Conservation (phyloP, 1,284 basidiomycete species). For the Microstroma glucosiphilum region DNA sequence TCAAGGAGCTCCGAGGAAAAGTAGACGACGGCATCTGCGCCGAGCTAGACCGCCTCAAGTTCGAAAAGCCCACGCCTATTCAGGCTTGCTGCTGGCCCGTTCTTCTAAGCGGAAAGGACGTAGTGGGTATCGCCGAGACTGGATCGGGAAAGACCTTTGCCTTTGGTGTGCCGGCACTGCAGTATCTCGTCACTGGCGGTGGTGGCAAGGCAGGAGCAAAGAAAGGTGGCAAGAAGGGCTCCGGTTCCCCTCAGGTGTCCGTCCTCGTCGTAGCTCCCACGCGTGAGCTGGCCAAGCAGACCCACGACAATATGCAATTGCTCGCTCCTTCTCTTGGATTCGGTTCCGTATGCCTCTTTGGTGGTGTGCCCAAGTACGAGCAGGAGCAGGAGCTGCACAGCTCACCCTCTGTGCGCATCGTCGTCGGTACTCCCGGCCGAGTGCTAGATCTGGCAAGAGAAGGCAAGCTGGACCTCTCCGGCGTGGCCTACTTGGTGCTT, state of each 20-base stretch:
- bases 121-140: constrained; percentile 95
- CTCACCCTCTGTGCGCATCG: constrained; percentile 60
- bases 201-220: constrained; percentile 15
- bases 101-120: constrained; percentile 72
- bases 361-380: constrained; percentile 79
- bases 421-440: constrained; percentile 90
- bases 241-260: constrained; percentile 57
- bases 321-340: constrained; percentile 73
- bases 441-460: constrained; percentile 85
- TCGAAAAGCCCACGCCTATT: constrained; percentile 86
- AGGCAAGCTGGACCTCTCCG: constrained; percentile 62
- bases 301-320: constrained; percentile 72
- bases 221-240: constrained; percentile 31
- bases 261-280: constrained; percentile 87
- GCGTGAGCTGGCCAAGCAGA: constrained; percentile 88
- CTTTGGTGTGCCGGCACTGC: constrained; percentile 84
- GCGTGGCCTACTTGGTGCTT: constrained; percentile 83
- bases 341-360: constrained; percentile 78
- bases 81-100: constrained; percentile 95
- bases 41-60: constrained; percentile 62
- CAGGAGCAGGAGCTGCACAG: constrained; percentile 62
- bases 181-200: constrained; percentile 58
- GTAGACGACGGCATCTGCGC: constrained; percentile 58
- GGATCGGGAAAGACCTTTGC: constrained; percentile 90
- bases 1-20: constrained; percentile 66